Conservation (phyloP, 345 rosid species). For the Sisymbrium irio region DNA sequence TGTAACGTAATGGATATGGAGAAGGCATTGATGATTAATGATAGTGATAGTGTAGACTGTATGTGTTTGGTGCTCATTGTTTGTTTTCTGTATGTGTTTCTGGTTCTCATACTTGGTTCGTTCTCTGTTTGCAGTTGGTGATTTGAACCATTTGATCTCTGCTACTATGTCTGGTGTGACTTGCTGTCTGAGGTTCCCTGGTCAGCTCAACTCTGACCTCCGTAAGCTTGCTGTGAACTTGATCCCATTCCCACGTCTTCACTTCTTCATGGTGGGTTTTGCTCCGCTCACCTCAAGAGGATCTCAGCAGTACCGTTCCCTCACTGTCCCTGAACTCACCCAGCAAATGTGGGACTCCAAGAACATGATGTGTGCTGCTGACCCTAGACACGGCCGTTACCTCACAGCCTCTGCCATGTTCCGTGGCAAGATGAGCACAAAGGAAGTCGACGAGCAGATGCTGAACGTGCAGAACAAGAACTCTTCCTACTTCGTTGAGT, state of each 20-base stretch:
- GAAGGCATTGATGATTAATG: no score
- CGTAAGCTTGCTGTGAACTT: slow-evolving; percentile 76
- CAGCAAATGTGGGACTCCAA: slow-evolving; percentile 89
- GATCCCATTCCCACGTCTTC: slow-evolving; percentile 76
- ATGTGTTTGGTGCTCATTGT: no score
- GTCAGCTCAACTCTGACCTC: slow-evolving; percentile 81
- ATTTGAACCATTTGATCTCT: slow-evolving; percentile 78
- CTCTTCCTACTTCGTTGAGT: slow-evolving; percentile 34
- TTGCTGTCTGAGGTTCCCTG: slow-evolving; percentile 85
- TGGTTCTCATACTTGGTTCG: not conserved
- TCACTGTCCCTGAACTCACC: slow-evolving; percentile 79
- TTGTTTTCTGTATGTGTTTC: not conserved
- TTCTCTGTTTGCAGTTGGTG: slow-evolving; percentile 52
- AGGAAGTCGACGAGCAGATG: slow-evolving; percentile 37
- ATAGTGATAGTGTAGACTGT: no score
- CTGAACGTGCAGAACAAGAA: slow-evolving; percentile 35
- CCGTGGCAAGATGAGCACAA: slow-evolving; percentile 38
- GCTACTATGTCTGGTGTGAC: slow-evolving; percentile 87
- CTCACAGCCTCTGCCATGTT: slow-evolving; percentile 48
- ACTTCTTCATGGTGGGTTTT: slow-evolving; percentile 88
- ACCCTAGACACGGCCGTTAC: slow-evolving; percentile 50
- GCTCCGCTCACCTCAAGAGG: slow-evolving; percentile 79
- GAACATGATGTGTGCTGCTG: slow-evolving; percentile 75
- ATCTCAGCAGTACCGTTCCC: slow-evolving; percentile 76
- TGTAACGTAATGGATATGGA: no score